Conservation (phyloP, 2,329 filamentous ascomycete species). For the Trichophyton equinum region DNA sequence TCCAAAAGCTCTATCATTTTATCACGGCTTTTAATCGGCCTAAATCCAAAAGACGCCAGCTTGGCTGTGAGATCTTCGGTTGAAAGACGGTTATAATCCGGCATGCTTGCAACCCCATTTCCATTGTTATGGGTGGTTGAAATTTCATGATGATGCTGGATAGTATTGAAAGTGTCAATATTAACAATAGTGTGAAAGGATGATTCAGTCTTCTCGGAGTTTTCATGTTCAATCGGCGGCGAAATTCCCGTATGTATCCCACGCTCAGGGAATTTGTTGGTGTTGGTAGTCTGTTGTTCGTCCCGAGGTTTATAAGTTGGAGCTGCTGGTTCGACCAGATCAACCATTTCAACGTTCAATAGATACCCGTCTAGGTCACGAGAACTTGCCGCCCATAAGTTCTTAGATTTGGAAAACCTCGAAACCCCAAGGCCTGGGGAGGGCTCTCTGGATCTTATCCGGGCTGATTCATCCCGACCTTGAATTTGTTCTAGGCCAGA, state of each 20-base stretch:
- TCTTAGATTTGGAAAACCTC: slow-evolving; percentile 22
- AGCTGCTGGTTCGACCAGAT: slow-evolving; percentile 39
- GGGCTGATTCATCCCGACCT: slow-evolving; percentile 14
- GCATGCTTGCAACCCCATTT: slow-evolving; percentile 20
- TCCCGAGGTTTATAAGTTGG: neutral
- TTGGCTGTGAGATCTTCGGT: slow-evolving; percentile 51
- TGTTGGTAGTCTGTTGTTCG: neutral
- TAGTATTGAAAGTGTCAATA: neutral
- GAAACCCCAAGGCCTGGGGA: slow-evolving; percentile 11
- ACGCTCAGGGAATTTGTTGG: neutral
- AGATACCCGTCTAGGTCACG: slow-evolving; percentile 54
- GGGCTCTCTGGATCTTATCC: slow-evolving; percentile 39
- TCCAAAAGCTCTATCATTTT: slow-evolving; percentile 59
- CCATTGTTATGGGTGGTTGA: too few relatives aligned
- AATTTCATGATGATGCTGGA: neutral
- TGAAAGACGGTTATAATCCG: slow-evolving; percentile 50
- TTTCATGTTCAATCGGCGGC: neutral
- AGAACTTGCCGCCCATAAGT: slow-evolving; percentile 60
- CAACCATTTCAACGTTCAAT: slow-evolving; percentile 49
- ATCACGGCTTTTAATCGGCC: slow-evolving; percentile 53
- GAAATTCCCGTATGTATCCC: neutral
- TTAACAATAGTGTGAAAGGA: neutral
- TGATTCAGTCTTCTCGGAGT: neutral
- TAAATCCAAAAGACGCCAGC: slow-evolving; percentile 57
- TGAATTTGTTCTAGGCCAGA: slow-evolving; percentile 47